phyloP scores from a whole-genome alignment of 345 rosid species.

The Chamaenerion angustifolium region DNA sequence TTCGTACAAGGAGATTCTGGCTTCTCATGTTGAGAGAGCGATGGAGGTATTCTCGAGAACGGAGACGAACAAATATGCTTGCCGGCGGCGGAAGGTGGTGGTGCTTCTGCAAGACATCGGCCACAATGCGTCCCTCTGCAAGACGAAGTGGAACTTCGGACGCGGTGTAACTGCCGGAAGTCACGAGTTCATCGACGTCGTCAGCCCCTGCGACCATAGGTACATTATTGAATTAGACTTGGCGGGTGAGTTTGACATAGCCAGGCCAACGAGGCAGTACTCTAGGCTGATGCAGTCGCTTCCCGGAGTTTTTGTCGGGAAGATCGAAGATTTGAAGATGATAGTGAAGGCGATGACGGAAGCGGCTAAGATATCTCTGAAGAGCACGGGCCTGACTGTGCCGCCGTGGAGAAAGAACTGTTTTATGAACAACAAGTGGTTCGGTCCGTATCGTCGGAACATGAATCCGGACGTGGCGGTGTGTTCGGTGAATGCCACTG shows the following conservation, averaged over 20 bases:
- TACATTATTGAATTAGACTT: constrained; percentile 67
- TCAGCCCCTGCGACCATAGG: constrained; percentile 15
- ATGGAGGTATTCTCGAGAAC: constrained; percentile 28
- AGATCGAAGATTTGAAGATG: constrained; percentile 46
- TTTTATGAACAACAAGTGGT: constrained; percentile 79
- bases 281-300: constrained; percentile 23
- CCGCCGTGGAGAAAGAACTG: constrained; percentile 93
- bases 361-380: constrained; percentile 51
- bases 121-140: constrained; percentile 79
- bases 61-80: constrained; percentile 14
- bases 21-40: constrained; percentile 27
- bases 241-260: constrained; percentile 62
- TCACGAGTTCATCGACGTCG: constrained; percentile 77
- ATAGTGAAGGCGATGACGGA: constrained; percentile 38
- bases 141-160: constrained; percentile 61
- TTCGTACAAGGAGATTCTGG: constrained; percentile 24
- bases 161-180: constrained; percentile 42
- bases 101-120: constrained; percentile 39
- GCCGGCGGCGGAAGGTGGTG: constrained; percentile 46
- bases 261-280: constrained; percentile 59
- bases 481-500: neutral
- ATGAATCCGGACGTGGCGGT: constrained; percentile 19
- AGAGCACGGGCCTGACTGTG: constrained; percentile 34
- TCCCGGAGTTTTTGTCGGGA: constrained; percentile 50
- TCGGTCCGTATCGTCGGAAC: constrained; percentile 52